These are phyloP conservation scores for Metschnikowia borealis DNA, from an alignment of 805 yeast species.

Conservation along the genomic window DNA sequence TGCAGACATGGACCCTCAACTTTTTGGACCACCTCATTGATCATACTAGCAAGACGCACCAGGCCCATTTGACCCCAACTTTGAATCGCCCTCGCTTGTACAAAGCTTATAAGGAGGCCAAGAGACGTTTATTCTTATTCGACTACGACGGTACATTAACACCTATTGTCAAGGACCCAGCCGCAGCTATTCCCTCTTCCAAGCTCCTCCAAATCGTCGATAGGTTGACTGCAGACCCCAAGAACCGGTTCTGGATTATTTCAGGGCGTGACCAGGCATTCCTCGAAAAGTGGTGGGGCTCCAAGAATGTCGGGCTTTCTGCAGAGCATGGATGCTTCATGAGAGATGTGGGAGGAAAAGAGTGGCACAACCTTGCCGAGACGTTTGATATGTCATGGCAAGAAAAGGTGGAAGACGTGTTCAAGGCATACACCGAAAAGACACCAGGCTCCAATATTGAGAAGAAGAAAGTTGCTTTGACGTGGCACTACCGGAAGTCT, in stretches of 20 bases:
- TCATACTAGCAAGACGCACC: constrained; percentile 35
- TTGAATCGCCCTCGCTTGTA: constrained; percentile 67
- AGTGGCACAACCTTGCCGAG: constrained; percentile 85
- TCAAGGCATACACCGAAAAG: constrained; percentile 70
- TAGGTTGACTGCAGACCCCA: constrained; percentile 65
- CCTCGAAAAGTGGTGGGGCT: constrained; percentile 83
- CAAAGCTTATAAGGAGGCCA: constrained; percentile 54
- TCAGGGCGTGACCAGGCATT: constrained; percentile 93
- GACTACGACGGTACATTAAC: constrained; percentile 98
- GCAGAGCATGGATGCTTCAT: constrained; percentile 98
- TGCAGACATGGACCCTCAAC: constrained; percentile 74
- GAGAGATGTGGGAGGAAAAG: constrained; percentile 57
- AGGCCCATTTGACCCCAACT: constrained; percentile 60
- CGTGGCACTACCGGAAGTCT: constrained; percentile 96
- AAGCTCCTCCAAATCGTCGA: constrained; percentile 58
- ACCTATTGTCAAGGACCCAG: constrained; percentile 94
- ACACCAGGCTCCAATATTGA: constrained; percentile 91
- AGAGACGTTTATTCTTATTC: constrained; percentile 75
- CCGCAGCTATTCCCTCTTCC: constrained; percentile 94
- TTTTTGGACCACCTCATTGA: constrained; percentile 51
- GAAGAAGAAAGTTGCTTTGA: constrained; percentile 84
- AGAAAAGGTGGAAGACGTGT: constrained; percentile 67
- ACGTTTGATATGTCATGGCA: constrained; percentile 94
- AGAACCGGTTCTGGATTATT: constrained; percentile 89
- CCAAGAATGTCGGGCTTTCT: constrained; percentile 69